Evolutionary conservation across 208 protist genomes (phyloP).

Genomic region (Naegleria fowleri): DNA sequence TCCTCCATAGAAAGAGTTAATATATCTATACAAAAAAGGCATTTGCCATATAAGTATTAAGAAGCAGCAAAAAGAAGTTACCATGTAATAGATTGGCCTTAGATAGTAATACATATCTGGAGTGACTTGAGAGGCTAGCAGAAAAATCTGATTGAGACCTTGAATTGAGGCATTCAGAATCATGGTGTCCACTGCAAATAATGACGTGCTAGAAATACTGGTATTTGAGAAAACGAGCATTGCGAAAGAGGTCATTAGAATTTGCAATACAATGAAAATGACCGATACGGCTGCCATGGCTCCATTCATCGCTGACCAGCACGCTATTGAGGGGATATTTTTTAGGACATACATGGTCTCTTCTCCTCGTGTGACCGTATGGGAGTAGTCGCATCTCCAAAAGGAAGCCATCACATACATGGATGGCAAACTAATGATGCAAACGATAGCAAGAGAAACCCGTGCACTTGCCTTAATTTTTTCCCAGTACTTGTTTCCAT

Average conservation of each 20-base stretch:
- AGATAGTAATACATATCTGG: background rate
- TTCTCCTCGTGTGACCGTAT: background rate
- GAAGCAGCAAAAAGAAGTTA: background rate
- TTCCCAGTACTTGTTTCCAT: background rate
- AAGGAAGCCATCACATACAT: background rate
- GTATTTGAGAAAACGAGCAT: background rate
- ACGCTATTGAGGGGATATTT: background rate
- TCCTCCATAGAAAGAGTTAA: background rate
- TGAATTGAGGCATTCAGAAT: background rate
- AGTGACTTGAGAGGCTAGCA: background rate
- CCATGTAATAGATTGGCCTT: background rate
- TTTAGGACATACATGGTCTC: background rate
- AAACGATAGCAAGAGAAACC: background rate
- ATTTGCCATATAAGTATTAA: background rate
- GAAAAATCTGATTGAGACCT: background rate
- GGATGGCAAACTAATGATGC: background rate
- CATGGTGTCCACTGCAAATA: background rate
- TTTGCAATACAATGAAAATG: background rate
- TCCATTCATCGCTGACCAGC: background rate
- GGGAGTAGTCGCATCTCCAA: background rate
- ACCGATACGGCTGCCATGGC: background rate
- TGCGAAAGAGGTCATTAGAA: background rate
- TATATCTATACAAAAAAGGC: background rate
- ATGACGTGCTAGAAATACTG: background rate
- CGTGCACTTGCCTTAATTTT: background rate